Base-by-base conservation (phyloP, 139 green algal species). In the Coelastrella sp. region DNA sequence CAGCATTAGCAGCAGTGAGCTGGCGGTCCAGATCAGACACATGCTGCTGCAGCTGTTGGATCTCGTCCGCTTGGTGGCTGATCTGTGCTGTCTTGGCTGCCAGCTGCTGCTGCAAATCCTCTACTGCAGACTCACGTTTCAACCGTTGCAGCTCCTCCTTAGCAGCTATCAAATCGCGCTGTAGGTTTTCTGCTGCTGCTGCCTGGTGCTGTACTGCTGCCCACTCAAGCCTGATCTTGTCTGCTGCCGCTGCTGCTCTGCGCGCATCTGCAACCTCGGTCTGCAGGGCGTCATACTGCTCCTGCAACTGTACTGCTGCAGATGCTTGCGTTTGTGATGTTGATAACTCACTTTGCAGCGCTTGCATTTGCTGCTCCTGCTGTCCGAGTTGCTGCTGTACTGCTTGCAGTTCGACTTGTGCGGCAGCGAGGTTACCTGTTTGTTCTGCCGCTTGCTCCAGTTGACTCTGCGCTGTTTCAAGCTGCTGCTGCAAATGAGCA, bases 11-110 rank as follows among this genome's bases (percentile, higher is more conserved):
- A 59, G 74, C 74, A 59, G 22, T 7, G 8, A 86, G 80, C 58
- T 86, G 20, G 3, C 58, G 17, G 4, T 57, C 59, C 58, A 22
- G 1, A 5, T 61, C 80, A 56, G 80, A 83, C 54, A 83, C 11
- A 7, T 83, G 59, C 58, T 90, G 73, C 85, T 84, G 85, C 57
- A 84, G 73, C 73, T 75, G 60, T 58, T 65, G 74, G 56, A 90
- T 17, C n/a, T 77, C 5, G 4, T 90, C 14, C 4, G 23, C 32
- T 17, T 84, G 85, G 54, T 89, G 68, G 19, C 64, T 20, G 16
- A 23, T 22, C 56, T 89, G 32, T 32, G 20, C 47, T 16, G n/a
- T 5, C 71, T 82, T 81, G 3, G 3, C 17, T 73, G 54, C 3
- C 58, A 90, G 60, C 59, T 90, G 58, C 58, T 83, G 73, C 74